A percentile compares a stretch with the other conserved stretches of the same genome.
These are phyloP conservation scores for Mimosa pudica DNA, from an alignment of 306 rosid species.

Conservation along the genomic window DNA sequence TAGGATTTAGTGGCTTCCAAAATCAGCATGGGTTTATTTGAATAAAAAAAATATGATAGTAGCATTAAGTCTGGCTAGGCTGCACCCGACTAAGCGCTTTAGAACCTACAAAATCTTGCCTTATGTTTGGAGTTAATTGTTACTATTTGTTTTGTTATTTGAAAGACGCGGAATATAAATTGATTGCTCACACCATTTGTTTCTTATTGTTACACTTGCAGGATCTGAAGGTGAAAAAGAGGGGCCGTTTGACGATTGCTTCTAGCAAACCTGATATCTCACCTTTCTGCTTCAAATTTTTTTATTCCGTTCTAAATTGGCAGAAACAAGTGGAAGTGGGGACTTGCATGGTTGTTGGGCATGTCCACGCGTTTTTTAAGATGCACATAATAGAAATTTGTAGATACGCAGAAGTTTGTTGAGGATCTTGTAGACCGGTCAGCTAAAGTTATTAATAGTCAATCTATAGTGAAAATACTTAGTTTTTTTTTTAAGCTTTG, in stretches of 20 bases:
- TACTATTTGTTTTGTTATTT: conserved; percentile 21
- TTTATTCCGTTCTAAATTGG: conserved; percentile 23
- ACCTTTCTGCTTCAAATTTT: conserved; percentile 46
- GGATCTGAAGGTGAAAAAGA: conserved; percentile 73
- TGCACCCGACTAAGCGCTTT: not conserved
- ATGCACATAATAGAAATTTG: conserved; percentile 35
- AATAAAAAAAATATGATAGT: conserved; percentile 10
- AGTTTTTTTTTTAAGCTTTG: conserved; percentile 25
- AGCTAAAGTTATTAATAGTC: conserved; percentile 33
- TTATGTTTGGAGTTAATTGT: conserved; percentile 20
- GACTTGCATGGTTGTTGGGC: conserved; percentile 35
- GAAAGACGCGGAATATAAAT: conserved; percentile 10
- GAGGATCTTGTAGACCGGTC: conserved; percentile 46
- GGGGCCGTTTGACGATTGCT: conserved; percentile 84
- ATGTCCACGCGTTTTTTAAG: conserved; percentile 24
- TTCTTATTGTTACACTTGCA: conserved; percentile 53
- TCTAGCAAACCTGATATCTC: conserved; percentile 59
- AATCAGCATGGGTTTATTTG: conserved; percentile 1
- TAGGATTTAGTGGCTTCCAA: conserved; percentile 8
- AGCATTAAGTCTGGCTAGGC: not conserved
- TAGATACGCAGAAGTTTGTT: conserved; percentile 42
- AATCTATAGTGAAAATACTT: not conserved
- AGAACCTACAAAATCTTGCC: not conserved
- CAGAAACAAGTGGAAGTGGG: conserved; percentile 33
- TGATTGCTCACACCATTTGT: conserved; percentile 25